These are phyloP conservation scores for Cytospora piceae DNA, from an alignment of 2,329 filamentous ascomycete genomes.

Conservation along the genomic window DNA sequence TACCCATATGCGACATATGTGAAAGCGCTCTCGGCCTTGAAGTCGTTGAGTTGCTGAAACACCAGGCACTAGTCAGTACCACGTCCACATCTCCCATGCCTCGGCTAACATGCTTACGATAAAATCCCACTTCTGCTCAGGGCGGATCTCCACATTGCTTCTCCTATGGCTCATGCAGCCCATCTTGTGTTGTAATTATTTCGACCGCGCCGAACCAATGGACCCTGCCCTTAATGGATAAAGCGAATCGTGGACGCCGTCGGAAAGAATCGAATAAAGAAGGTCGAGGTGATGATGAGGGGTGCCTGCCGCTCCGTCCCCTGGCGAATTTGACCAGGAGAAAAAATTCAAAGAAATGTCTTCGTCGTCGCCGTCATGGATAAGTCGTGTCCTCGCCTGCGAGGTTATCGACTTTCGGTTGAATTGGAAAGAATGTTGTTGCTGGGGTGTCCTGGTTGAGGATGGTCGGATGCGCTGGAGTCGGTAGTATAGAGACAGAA, in stretches of 20 bases:
- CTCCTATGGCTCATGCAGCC: slow-evolving; percentile 64
- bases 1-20: slow-evolving; percentile 81
- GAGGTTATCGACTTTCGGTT: slow-evolving; percentile 39
- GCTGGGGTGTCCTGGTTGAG: slow-evolving; percentile 15
- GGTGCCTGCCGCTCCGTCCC: slow-evolving; percentile 26
- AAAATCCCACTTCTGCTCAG: slow-evolving; percentile 94
- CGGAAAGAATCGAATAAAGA: slow-evolving; percentile 31
- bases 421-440: slow-evolving; percentile 26
- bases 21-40: slow-evolving; percentile 80
- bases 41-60: slow-evolving; percentile 65
- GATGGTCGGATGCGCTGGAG: slow-evolving; percentile 4
- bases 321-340: slow-evolving; percentile 20
- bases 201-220: slow-evolving; percentile 27
- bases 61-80: slow-evolving; percentile 18
- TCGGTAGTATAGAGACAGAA: slow-evolving; percentile 13
- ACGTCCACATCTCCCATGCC: neutral
- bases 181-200: slow-evolving; percentile 54
- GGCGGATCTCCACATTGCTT: slow-evolving; percentile 67
- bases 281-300: slow-evolving; percentile 28
- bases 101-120: slow-evolving; percentile 62
- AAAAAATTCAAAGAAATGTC: slow-evolving; percentile 11
- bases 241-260: slow-evolving; percentile 33
- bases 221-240: slow-evolving; percentile 26
- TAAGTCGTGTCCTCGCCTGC: slow-evolving; percentile 42
- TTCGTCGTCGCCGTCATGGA: slow-evolving; percentile 35